These are phyloP conservation scores for Quercus tomentella DNA, from an alignment of 331 rosid species.

Conservation along the genomic window DNA sequence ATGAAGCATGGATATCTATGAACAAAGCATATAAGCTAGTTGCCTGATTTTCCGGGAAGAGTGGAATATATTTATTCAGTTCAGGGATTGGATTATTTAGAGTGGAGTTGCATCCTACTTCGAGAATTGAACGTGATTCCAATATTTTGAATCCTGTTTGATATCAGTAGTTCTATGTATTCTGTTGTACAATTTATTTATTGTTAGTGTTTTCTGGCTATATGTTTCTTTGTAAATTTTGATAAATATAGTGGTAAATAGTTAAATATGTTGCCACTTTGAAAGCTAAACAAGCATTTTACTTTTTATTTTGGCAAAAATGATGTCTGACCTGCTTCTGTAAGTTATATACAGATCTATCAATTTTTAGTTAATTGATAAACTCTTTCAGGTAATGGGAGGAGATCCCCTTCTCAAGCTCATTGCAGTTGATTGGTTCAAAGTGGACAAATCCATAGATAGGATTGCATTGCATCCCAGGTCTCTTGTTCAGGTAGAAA, in stretches of 20 bases:
- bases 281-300: background rate
- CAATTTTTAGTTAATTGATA: background rate
- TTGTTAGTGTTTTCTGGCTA: background rate
- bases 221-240: background rate
- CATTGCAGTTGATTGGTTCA: conserved; percentile 87
- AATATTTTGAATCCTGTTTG: background rate
- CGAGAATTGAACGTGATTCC: background rate
- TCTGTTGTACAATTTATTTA: background rate
- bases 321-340: background rate
- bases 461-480: conserved; percentile 70
- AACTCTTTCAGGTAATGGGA: conserved; percentile 66
- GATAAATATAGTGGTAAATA: background rate
- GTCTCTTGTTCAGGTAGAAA: conserved; percentile 76
- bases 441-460: conserved; percentile 49
- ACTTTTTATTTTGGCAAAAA: background rate
- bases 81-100: background rate
- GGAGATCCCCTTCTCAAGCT: conserved; percentile 96
- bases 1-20: background rate
- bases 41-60: background rate
- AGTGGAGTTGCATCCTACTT: background rate
- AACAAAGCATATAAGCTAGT: background rate
- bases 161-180: background rate
- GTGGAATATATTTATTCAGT: background rate
- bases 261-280: background rate
- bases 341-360: background rate